Base-by-base conservation (phyloP, 2,329 filamentous ascomycete species). In the Sporothrix mexicana region DNA sequence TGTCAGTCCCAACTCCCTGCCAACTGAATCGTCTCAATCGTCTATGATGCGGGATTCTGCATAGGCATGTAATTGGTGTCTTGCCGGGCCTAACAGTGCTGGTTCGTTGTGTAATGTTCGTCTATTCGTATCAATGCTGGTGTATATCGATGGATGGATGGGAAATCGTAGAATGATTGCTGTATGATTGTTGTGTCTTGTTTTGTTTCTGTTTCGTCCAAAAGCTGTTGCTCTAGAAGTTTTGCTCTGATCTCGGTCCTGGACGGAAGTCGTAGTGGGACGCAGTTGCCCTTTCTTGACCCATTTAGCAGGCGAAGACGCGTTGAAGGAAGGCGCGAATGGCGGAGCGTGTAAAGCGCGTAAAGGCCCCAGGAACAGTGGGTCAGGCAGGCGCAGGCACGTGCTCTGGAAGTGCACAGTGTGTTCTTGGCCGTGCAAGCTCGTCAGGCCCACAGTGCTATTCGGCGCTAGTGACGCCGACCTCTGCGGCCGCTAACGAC, bases 301-400 rank as follows among this genome's bases (percentile, higher is more conserved):
- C 36, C 25, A 71, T 71, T 73, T 69, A 71, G 69, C 69, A 57
- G 55, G 25, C 57, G 15, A 36, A 57, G 69, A 73, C 73, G 69
- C 73, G 69, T 72, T 69, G 61, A 17, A 25, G 45, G 66, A 68
- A 68, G 69, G 69, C 72, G 72, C 72, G 72, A 73, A 73, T 55
- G 57, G 57, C 55, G 71, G 72, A 70, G 67, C 72, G 69, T 70
- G 69, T 66, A 71, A 68, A 72, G 69, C 68, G 72, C 72, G 72
- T 70, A 55, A 64, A 53, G 8, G 30, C 45, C 25, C 25, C 20
- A 49, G 36, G 59, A 45, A 45, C 53, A 69, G 67, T 73, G 71
- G 67, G 43, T n/a, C 59, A 43, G 51, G 23, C 30, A 47, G 72
- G 72, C 72, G 45, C 23, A 23, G 55, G 72, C 72, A 72, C 72